phyloP scores from a whole-genome alignment of 768 basidiomycete genomes.

The Trametes meyenii region DNA sequence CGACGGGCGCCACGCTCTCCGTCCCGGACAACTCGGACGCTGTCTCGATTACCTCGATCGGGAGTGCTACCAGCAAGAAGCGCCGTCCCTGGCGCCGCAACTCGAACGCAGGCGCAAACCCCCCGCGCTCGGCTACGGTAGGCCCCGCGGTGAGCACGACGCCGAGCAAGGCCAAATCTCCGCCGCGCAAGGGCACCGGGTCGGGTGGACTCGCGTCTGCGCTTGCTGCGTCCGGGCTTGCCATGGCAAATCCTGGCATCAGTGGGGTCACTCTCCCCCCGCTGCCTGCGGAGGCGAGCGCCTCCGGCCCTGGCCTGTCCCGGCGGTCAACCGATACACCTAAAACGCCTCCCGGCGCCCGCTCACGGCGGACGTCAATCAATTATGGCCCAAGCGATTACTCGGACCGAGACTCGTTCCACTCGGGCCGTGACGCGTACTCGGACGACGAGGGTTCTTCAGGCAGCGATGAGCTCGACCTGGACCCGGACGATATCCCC shows the following conservation, averaged over 20 bases:
- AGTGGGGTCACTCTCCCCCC: conserved; percentile 50
- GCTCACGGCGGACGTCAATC: conserved; percentile 25
- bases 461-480: conserved; percentile 38
- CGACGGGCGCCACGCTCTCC: conserved; percentile 21
- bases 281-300: conserved; percentile 21
- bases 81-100: conserved; percentile 27
- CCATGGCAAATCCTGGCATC: conserved; percentile 62
- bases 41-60: conserved; percentile 28
- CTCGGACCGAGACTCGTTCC: conserved; percentile 24
- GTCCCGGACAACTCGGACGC: conserved; percentile 31
- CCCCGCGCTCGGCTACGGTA: conserved; percentile 22
- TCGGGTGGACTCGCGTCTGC: conserved; percentile 61
- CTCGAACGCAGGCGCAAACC: conserved; percentile 15
- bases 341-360: conserved; percentile 16
- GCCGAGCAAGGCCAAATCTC: conserved; percentile 37
- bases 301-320: conserved; percentile 11
- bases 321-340: conserved; percentile 18
- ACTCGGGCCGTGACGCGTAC: conserved; percentile 19
- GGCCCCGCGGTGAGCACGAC: conserved; percentile 10
- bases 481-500: conserved; percentile 78
- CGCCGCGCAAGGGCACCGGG: conserved; percentile 43
- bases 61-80: conserved; percentile 27
- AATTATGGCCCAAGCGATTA: conserved; percentile 25
- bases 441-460: conserved; percentile 32
- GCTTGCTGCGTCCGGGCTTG: conserved; percentile 64